These are phyloP conservation scores for Psilocybe sp. DNA, from an alignment of 768 basidiomycete species.

Conservation along the genomic window DNA sequence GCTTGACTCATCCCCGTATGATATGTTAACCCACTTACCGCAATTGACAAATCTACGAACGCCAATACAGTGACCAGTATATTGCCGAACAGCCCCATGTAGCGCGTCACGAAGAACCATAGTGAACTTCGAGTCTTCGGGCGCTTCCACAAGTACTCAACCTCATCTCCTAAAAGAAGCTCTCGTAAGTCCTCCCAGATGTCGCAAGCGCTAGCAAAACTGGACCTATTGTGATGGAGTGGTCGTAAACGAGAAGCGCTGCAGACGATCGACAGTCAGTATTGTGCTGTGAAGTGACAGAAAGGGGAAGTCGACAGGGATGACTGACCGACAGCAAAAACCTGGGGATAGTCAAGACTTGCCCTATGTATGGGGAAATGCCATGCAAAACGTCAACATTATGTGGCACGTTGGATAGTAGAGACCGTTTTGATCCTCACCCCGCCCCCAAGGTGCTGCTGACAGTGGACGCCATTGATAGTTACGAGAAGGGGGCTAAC, in stretches of 20 bases:
- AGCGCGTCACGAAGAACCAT: conserved; percentile 50
- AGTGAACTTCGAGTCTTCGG: conserved; percentile 35
- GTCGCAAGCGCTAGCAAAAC: background rate
- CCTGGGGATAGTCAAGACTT: conserved; percentile 27
- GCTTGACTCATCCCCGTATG: conserved; percentile 7
- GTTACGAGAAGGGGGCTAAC: too few species aligned
- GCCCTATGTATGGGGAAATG: conserved; percentile 8
- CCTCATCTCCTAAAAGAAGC: conserved; percentile 30
- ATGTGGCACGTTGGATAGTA: background rate
- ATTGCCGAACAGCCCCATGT: conserved; percentile 41
- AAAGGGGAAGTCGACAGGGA: background rate
- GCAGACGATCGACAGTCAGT: background rate
- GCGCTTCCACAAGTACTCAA: conserved; percentile 42
- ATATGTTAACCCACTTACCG: conserved; percentile 17
- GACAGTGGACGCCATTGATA: too few species aligned
- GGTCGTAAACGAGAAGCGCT: conserved; percentile 40
- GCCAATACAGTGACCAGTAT: conserved; percentile 26
- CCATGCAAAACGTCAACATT: background rate
- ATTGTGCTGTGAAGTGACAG: too few species aligned
- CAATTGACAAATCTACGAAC: conserved; percentile 21
- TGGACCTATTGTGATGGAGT: conserved; percentile 32
- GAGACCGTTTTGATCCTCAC: background rate
- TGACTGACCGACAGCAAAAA: conserved; percentile 31
- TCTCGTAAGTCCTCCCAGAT: background rate
- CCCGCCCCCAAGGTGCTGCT: too few species aligned